Evolutionary conservation across 768 basidiomycete genomes (phyloP).

Genomic region (Royoungia palumana): DNA sequence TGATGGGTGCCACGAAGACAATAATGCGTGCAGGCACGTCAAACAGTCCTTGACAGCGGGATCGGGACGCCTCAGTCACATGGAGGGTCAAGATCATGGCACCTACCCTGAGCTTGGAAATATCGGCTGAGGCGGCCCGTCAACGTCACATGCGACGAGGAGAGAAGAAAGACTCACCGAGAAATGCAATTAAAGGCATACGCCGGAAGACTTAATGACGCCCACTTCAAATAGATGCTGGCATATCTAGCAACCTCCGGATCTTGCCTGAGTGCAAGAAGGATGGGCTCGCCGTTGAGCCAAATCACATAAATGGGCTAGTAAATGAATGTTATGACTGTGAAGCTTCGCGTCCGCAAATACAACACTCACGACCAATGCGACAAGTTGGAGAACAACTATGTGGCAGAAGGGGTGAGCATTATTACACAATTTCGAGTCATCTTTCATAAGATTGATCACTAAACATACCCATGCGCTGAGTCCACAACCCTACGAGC

Average conservation of each 20-base stretch:
- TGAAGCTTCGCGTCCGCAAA: not conserved
- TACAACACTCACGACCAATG: slow-evolving; percentile 51
- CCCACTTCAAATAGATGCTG: slow-evolving; percentile 68
- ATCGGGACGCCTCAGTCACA: slow-evolving; percentile 20
- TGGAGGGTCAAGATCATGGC: not conserved
- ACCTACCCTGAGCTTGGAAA: slow-evolving; percentile 79
- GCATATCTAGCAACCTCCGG: slow-evolving; percentile 78
- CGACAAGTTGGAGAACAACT: slow-evolving; percentile 19
- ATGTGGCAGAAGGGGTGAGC: not conserved
- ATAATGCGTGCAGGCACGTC: slow-evolving; percentile 83
- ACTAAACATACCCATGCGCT: slow-evolving; percentile 67
- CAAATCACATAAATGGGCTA: slow-evolving; percentile 65
- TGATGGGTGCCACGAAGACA: slow-evolving; percentile 77
- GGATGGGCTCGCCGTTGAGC: slow-evolving; percentile 77
- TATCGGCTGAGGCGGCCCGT: slow-evolving; percentile 40
- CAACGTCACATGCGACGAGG: slow-evolving; percentile 46
- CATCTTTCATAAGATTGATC: not conserved
- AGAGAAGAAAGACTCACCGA: slow-evolving; percentile 30
- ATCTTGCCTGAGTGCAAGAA: slow-evolving; percentile 73
- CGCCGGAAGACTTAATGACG: slow-evolving; percentile 75
- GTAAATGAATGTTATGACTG: not conserved
- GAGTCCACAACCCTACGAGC: slow-evolving; percentile 86
- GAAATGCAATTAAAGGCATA: slow-evolving; percentile 56
- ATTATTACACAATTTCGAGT: not conserved
- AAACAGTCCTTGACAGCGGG: slow-evolving; percentile 59